Evolutionary conservation across 768 basidiomycete species (phyloP), one percentile per base, ranked within the genome.

Genomic region (Leccinum sublutescens): DNA sequence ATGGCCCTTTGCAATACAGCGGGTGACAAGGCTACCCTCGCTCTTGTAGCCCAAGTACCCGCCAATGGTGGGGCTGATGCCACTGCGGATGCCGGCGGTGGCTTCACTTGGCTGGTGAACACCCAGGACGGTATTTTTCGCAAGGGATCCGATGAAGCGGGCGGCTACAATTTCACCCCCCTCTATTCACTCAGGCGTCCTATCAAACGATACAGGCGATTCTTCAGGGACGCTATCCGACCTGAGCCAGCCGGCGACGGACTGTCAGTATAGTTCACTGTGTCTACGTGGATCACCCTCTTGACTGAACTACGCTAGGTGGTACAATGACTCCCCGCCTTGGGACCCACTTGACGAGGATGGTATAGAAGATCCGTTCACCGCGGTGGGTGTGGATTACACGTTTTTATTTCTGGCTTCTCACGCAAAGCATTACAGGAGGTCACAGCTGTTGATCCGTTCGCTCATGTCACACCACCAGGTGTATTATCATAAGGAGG

Each of bases 311-410:
- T 14, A 15, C 5, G 2, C 5, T 19, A 73, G 70, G 14, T 71
- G 70, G 70, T 54, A 50, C 54, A 47, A 49, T 29, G 69, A 59
- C 29, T 15, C 33, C 4, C 45, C 60, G 4, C 71, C 70, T 15
- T 73, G 71, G 70, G 63, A 67, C 8, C 69, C 71, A 1, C 64
- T 71, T n/a, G 65, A 73, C 11, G 64, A 64, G n/a, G 71, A 73
- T 1, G 69, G 69, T 15, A 51, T 11, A 3, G 64, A 71, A 29
- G 71, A 71, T 50, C 57, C 31, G 3, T 54, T 68, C 6, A 59
- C 62, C 47, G n/a, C n/a, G n/a, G n/a, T n/a, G n/a, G 50, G 67
- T 53, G n/a, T 58, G 7, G 31, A n/a, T 34, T 29, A 17, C 10
- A n/a, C 25, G 4, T 1, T 34, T 4, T 25, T 11, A 9, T 23